Percentiles rank a stretch among this genome's conserved stretches.
Evolutionary conservation across 2,329 filamentous ascomycete species (phyloP).

Genomic region (Cercospora brassicicola): DNA sequence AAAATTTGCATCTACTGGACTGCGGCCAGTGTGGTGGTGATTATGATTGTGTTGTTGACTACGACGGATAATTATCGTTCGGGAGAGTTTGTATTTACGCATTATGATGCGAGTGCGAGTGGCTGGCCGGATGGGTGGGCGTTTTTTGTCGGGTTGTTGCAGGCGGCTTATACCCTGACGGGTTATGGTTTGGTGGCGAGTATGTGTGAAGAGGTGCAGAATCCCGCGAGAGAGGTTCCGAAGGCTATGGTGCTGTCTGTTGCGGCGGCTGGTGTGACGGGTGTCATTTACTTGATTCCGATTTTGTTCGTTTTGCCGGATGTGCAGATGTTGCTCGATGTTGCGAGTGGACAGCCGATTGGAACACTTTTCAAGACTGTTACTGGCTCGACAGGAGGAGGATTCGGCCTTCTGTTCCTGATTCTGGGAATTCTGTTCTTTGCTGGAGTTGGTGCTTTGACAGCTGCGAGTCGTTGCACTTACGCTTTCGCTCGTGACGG

Average conservation of each 20-base stretch:
- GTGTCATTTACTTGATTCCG: slow-evolving; percentile 68
- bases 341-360: slow-evolving; percentile 73
- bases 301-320: slow-evolving; percentile 74
- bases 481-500: slow-evolving; percentile 73
- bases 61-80: slow-evolving; percentile 61
- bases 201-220: slow-evolving; percentile 73
- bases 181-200: slow-evolving; percentile 70
- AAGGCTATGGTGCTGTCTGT: slow-evolving; percentile 71
- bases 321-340: slow-evolving; percentile 61
- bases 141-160: slow-evolving; percentile 69
- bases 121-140: slow-evolving; percentile 70
- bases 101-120: slow-evolving; percentile 65
- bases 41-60: slow-evolving; percentile 62
- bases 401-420: slow-evolving; percentile 73
- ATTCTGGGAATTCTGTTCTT: slow-evolving; percentile 76
- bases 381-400: slow-evolving; percentile 70
- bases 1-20: slow-evolving; percentile 75
- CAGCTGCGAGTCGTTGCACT: slow-evolving; percentile 69
- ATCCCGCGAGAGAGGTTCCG: slow-evolving; percentile 67
- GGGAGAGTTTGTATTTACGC: slow-evolving; percentile 65
- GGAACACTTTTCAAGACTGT: slow-evolving; percentile 73
- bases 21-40: slow-evolving; percentile 64
- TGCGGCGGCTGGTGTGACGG: slow-evolving; percentile 65
- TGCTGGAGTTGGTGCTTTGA: slow-evolving; percentile 72
- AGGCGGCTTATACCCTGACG: slow-evolving; percentile 63